phyloP scores from a whole-genome alignment of 345 rosid species.

The Toxicodendron radicans region DNA sequence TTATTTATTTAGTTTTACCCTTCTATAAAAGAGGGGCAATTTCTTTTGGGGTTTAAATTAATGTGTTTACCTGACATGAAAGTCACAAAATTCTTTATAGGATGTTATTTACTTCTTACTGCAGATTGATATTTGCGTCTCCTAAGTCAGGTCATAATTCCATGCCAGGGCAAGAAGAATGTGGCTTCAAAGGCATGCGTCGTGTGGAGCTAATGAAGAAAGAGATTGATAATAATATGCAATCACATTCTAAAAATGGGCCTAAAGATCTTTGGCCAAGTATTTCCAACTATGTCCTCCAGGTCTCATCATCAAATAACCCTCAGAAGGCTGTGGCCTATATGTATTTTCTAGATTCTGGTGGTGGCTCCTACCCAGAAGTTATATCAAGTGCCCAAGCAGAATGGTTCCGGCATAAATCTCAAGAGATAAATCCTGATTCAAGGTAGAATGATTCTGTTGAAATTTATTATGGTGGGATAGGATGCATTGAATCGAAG shows the following conservation, averaged over 20 bases:
- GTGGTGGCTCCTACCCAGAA: conserved; percentile 89
- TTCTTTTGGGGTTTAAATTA: neutral
- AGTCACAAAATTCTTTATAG: conserved; percentile 2
- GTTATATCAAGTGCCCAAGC: conserved; percentile 74
- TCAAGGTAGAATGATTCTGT: conserved; percentile 43
- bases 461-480: neutral
- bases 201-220: conserved; percentile 57
- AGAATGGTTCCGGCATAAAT: conserved; percentile 64
- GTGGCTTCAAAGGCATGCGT: conserved; percentile 53
- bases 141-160: neutral
- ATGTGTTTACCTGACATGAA: neutral
- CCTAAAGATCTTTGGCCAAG: conserved; percentile 83
- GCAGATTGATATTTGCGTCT: conserved; percentile 13
- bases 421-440: conserved; percentile 61
- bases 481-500: neutral
- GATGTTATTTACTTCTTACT: neutral
- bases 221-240: conserved; percentile 46
- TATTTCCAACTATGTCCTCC: conserved; percentile 68
- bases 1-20: no score
- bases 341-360: conserved; percentile 88
- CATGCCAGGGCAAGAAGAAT: conserved; percentile 37
- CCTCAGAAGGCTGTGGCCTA: conserved; percentile 38
- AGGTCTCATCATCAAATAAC: conserved; percentile 39
- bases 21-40: neutral
- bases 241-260: conserved; percentile 54